Evolutionary conservation across 352 stramenopile species (phyloP).

Genomic region (Pythium volutum): DNA sequence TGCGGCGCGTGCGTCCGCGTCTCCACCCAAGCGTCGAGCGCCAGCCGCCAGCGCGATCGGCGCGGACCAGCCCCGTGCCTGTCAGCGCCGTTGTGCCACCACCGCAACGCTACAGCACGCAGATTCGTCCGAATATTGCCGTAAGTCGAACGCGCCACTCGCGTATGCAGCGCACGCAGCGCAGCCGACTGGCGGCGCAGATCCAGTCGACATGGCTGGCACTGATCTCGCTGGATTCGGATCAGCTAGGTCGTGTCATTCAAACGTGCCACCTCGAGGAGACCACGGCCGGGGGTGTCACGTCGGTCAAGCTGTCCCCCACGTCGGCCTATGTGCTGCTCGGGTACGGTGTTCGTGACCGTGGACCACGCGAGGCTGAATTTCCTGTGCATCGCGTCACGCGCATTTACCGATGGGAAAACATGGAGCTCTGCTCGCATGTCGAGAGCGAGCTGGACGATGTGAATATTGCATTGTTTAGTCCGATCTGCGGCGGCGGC

Average conservation of each 20-base stretch:
- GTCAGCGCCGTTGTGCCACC: constrained; percentile 37
- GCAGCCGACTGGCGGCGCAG: constrained; percentile 67
- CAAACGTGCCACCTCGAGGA: constrained; percentile 82
- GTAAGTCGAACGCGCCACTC: constrained; percentile 77
- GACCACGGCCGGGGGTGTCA: constrained; percentile 80
- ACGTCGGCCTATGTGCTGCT: constrained; percentile 84
- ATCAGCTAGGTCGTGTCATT: constrained; percentile 73
- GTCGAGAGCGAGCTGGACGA: constrained; percentile 92
- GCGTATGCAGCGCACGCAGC: constrained; percentile 66
- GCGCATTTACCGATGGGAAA: constrained; percentile 86
- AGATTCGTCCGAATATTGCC: constrained; percentile 84
- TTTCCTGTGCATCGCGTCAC: constrained; percentile 84
- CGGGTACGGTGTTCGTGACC: constrained; percentile 82
- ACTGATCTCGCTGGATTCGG: constrained; percentile 75
- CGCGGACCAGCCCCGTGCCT: constrained; percentile 24
- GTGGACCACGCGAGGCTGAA: constrained; percentile 76
- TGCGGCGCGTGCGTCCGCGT: constrained; percentile 70
- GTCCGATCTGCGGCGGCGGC: constrained; percentile 93
- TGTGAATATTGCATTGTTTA: constrained; percentile 98
- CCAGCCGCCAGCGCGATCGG: constrained; percentile 28
- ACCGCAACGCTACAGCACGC: constrained; percentile 65
- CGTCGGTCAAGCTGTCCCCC: constrained; percentile 88
- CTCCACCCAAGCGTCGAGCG: constrained; percentile 32
- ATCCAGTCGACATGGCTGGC: constrained; percentile 86
- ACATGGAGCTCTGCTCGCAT: constrained; percentile 85